Evolutionary conservation across 2,329 filamentous ascomycete species (phyloP), one percentile per base, ranked within the genome.

Genomic region (Acrodontium crateriforme): DNA sequence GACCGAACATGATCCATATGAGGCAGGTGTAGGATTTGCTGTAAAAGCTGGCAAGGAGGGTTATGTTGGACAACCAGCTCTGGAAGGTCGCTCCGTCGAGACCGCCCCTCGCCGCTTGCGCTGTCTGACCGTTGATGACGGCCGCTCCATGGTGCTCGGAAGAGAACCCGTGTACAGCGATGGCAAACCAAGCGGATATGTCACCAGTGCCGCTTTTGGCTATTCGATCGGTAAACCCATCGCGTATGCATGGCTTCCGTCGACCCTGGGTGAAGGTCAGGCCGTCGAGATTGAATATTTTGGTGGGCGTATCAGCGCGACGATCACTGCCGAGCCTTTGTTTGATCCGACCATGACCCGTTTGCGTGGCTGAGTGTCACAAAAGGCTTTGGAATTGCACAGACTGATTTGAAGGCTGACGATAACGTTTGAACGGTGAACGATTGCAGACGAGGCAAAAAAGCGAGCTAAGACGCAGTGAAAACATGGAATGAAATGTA

Each of bases 271-370:
- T 0, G 60, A 67, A 23, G 69, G 69, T 0, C 55, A 62, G 3
- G 31, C 39, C 0, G 67, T 75, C 0, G 68, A 74, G 41, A 58
- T 76, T 31, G 69, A 73, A 39, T 76, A 76, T 42, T 75, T 76
- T 47, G 68, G 69, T 4, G 53, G 50, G 32, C 55, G 56, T 8
- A 62, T 74, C 28, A 39, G 41, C 27, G 71, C 71, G 0, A 73
- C 67, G 3, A 63, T 75, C 1, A 23, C 33, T 24, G 16, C 21
- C 15, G 16, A 31, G 11, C 30, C 30, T 5, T 15, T 28, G 20
- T n/a, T 24, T 17, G 27, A 29, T 19, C 25, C 25, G 24, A 14
- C n/a, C 10, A 14, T 10, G 11, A 25, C n/a, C 10, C 6, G 24
- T 6, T 5, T 25, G 24, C 5, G n/a, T n/a, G n/a, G n/a, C n/a